A percentile compares a stretch with the other conserved stretches of the same genome.
Evolutionary conservation across 2,329 filamentous ascomycete genomes (phyloP).

Genomic region (Fusarium penzigii): DNA sequence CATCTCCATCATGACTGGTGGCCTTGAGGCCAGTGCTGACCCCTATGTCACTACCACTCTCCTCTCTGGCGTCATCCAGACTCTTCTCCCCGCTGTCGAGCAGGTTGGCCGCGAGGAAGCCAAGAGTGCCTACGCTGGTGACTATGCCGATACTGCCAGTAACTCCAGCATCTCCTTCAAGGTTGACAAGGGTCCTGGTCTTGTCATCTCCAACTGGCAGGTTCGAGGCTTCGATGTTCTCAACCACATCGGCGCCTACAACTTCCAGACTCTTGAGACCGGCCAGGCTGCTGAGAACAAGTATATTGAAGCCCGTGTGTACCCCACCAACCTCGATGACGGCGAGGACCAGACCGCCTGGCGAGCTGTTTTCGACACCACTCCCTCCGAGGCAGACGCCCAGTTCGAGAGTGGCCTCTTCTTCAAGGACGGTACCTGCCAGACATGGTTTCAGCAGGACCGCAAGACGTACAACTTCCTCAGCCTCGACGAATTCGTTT

Average conservation of each 20-base stretch:
- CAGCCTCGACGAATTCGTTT: slow-evolving; percentile 33
- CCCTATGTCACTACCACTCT: slow-evolving; percentile 18
- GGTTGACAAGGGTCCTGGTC: slow-evolving; percentile 40
- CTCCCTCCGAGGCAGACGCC: slow-evolving; percentile 12
- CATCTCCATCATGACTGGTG: slow-evolving; percentile 41
- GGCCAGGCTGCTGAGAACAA: slow-evolving; percentile 6
- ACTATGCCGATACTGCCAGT: slow-evolving; percentile 37
- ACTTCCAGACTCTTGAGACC: slow-evolving; percentile 14
- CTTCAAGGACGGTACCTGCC: slow-evolving; percentile 31
- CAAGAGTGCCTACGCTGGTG: slow-evolving; percentile 34
- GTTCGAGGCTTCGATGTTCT: slow-evolving; percentile 44
- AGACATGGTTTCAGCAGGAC: slow-evolving; percentile 35
- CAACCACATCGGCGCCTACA: slow-evolving; percentile 34
- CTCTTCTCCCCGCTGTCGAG: slow-evolving; percentile 44
- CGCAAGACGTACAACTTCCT: slow-evolving; percentile 35
- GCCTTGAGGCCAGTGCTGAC: slow-evolving; percentile 26
- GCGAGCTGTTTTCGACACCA: slow-evolving; percentile 34
- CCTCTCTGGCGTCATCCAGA: slow-evolving; percentile 34
- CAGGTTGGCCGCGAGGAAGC: slow-evolving; percentile 42
- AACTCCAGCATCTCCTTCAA: slow-evolving; percentile 43
- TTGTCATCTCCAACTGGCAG: slow-evolving; percentile 40
- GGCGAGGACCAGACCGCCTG: slow-evolving; percentile 29
- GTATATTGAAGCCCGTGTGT: slow-evolving; percentile 29
- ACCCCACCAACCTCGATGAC: slow-evolving; percentile 29
- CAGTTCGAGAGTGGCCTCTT: slow-evolving; percentile 27